Base-by-base conservation (phyloP, 139 green algal genomes). In the Haematococcus sp. region DNA sequence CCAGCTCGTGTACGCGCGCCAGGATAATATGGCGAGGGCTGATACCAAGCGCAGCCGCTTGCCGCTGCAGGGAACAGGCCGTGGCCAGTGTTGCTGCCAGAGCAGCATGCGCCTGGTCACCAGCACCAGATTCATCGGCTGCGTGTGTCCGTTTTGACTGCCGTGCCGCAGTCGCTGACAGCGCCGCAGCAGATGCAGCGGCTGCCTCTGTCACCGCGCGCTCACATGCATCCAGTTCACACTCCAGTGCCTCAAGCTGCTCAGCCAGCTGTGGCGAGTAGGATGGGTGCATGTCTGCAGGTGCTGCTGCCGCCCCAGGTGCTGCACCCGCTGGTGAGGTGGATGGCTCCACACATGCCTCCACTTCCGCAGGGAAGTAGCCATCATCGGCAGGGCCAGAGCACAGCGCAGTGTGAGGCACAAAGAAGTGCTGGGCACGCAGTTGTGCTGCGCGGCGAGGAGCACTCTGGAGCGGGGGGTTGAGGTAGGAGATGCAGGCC, bases 401-500 rank as follows among this genome's bases (percentile, higher is more conserved):
- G n/a, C 28, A 9, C 40, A 49, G 11, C 40, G 40, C 40, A 11
- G 40, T 49, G 40, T 7, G 7, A 49, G 40, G 40, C 40, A 49
- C 40, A 11, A 65, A 65, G 25, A 65, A 65, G 58, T 65, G 58
- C 25, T 65, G 58, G 7, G 11, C 4, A 9, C 30, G n/a, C 25
- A 65, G 58, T 9, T 65, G 58, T 9, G 58, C 58, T 40, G 23
- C n/a, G 3, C 58, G 58, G n/a, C 58, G 23, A 22, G 58, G 11
- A 11, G 11, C n/a, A n/a, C 58, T 65, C n/a, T 65, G 58, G 23
- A 65, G 25, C 58, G 58, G 58, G 3, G 58, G 58, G 58, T 34
- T 65, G n/a, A 65, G 58, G 58, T 65, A 65, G 23, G n/a, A 40
- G 58, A 65, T 65, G 58, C 58, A 65, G 23, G n/a, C 28, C 25